These are phyloP conservation scores for Ogataea polymorpha DNA, from an alignment of 805 yeast species.

Conservation along the genomic window DNA sequence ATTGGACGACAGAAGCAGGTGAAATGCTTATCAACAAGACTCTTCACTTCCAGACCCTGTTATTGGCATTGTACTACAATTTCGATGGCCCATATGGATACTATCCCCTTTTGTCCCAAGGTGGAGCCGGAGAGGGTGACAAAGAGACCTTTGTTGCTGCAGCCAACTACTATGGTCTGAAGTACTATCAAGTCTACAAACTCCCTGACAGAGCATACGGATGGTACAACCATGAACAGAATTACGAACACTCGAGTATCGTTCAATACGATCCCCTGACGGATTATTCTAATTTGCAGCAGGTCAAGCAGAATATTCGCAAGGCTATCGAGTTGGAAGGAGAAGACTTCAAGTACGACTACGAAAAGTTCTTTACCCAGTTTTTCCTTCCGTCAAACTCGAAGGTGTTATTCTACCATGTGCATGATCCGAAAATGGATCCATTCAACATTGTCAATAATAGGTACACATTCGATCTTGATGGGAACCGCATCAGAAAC, in stretches of 20 bases:
- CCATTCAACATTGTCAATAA: constrained; percentile 40
- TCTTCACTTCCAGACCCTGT: constrained; percentile 53
- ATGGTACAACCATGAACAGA: constrained; percentile 31
- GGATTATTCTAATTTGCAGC: constrained; percentile 29
- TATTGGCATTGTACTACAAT: constrained; percentile 64
- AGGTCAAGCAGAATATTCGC: constrained; percentile 20
- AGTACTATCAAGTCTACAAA: constrained; percentile 53
- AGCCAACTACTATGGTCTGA: constrained; percentile 47
- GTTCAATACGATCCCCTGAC: constrained; percentile 34
- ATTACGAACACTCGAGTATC: constrained; percentile 35
- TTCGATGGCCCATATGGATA: constrained; percentile 58
- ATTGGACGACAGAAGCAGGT: constrained; percentile 68
- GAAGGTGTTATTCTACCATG: constrained; percentile 39
- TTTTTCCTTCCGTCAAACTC: constrained; percentile 29
- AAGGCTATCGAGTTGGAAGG: constrained; percentile 23
- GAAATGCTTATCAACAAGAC: constrained; percentile 58
- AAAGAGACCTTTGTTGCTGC: constrained; percentile 76
- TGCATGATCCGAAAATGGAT: constrained; percentile 54
- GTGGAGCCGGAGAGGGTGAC: constrained; percentile 72
- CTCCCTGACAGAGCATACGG: constrained; percentile 33
- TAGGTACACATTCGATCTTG: constrained; percentile 28
- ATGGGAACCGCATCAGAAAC: constrained; percentile 31
- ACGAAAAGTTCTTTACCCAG: constrained; percentile 26
- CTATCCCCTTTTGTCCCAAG: constrained; percentile 59
- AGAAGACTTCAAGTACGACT: constrained; percentile 27